Evolutionary conservation across 148 eudicot genomes (phyloP), one percentile per base, ranked within the genome.

Genomic region (Fallopia convolvulus): DNA sequence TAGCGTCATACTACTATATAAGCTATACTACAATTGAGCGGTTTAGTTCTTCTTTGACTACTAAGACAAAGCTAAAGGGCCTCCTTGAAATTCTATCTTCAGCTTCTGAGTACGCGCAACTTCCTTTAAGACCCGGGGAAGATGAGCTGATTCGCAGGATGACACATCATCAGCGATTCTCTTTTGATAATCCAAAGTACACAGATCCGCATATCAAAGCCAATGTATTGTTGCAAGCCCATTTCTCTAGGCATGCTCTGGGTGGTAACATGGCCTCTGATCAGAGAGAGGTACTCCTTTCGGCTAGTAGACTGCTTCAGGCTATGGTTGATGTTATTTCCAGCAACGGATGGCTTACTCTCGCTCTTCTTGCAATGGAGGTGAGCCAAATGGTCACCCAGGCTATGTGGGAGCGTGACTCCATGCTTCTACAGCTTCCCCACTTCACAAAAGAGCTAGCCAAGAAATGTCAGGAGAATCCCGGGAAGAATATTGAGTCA

Each of bases 381-480:
- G 92, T 94, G 76, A 89, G 97, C 83, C 98, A 93, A 83, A 93
- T 93, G 98, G 93, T 90, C 75, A 92, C 97, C 11, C 98, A 93
- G 76, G 98, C 97, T 32, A 91, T 92, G 94, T 93, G 98, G 98
- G 97, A 91, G 81, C 88, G 97, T 14, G 98, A 93, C 72, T 92
- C 98, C 61, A 87, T 90, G 89, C 98, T 93, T 40, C 84, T 93
- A 70, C 98, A 93, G 78, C 88, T 93, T 46, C 95, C 95, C 18
- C 88, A 92, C 79, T 90, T 92, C 86, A 89, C 89, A 1, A 90
- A 90, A 76, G 94, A 92, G 3, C 68, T 92, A 80, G 94, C 91
- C 15, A 89, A 89, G 81, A 85, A 80, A 76, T 93, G 98, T 82
- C 91, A 92, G 55, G 97, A 94, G 66, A 85, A 89, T 72, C 91